Conservation (phyloP, 164 flowering plant species). For the Dillenia turbinata region DNA sequence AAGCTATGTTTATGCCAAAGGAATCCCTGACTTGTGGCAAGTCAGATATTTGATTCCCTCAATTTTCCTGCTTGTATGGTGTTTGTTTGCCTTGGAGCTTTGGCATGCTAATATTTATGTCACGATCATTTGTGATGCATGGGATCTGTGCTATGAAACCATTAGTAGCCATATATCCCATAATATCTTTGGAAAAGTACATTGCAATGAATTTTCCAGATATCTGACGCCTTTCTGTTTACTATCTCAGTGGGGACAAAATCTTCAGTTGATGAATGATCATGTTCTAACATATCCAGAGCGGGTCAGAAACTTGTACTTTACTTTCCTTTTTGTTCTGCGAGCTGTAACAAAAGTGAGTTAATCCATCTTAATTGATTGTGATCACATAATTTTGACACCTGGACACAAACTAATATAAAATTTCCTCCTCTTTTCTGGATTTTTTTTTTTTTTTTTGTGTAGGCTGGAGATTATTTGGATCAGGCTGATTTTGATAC, state of each 20-base stretch:
- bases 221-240: slow-evolving; percentile 4
- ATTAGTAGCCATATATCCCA: too few relatives aligned
- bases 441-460: neutral
- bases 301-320: slow-evolving; percentile 85
- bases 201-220: too few relatives aligned
- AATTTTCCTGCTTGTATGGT: too few relatives aligned
- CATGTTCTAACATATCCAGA: slow-evolving; percentile 84
- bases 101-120: too few relatives aligned
- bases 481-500: slow-evolving; percentile 95
- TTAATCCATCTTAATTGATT: neutral
- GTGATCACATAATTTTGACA: too few relatives aligned
- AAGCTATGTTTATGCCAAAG: too few relatives aligned
- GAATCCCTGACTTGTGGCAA: too few relatives aligned
- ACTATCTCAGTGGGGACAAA: slow-evolving; percentile 83
- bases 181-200: too few relatives aligned
- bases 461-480: slow-evolving; percentile 81
- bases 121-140: too few relatives aligned
- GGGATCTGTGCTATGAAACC: too few relatives aligned
- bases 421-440: slow-evolving; percentile 5
- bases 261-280: slow-evolving; percentile 67
- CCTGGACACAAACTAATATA: neutral
- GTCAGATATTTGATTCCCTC: too few relatives aligned
- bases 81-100: too few relatives aligned
- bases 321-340: slow-evolving; percentile 92
- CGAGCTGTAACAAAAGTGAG: slow-evolving; percentile 93